Percentiles rank a stretch among this genome's conserved stretches.
Evolutionary conservation across 352 stramenopile genomes (phyloP).

Genomic region (Globisporangium rhizosaccharum): DNA sequence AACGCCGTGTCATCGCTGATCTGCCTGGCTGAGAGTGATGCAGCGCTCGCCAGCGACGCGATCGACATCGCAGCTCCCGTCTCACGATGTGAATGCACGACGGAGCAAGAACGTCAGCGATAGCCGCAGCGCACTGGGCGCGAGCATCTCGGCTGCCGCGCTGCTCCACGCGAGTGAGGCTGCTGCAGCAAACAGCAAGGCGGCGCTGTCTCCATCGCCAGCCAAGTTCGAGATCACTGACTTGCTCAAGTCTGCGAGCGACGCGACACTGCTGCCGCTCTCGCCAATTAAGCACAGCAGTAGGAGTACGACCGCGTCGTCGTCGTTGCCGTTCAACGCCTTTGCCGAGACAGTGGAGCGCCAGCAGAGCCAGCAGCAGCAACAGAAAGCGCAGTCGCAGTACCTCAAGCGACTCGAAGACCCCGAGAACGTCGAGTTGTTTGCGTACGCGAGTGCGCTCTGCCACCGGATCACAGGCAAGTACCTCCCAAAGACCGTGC

Average conservation of each 20-base stretch:
- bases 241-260: conserved; percentile 9
- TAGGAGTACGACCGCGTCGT: too few species aligned
- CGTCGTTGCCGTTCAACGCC: not conserved
- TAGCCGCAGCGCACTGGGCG: conserved; percentile 14
- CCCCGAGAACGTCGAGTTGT: conserved; percentile 61
- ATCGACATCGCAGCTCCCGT: not conserved
- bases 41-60: conserved; percentile 1
- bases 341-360: conserved; percentile 3
- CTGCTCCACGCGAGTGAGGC: conserved; percentile 9
- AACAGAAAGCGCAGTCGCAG: conserved; percentile 3
- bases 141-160: conserved; percentile 30
- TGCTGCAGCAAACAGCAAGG: not conserved
- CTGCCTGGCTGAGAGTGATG: too few species aligned
- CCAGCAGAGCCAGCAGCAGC: conserved; percentile 8
- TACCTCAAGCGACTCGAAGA: conserved; percentile 36
- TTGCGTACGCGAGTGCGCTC: conserved; percentile 58
- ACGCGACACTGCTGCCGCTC: not conserved
- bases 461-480: conserved; percentile 58
- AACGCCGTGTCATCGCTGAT: too few species aligned
- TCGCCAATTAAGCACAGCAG: conserved; percentile 9
- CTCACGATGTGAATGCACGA: not conserved
- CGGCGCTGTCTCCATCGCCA: conserved; percentile 1
- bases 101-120: not conserved
- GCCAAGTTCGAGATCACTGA: conserved; percentile 28
- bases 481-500: conserved; percentile 41